Evolutionary conservation across 495 filamentous ascomycete genomes (phyloP).

Genomic region (Polyplosphaeria fusca): DNA sequence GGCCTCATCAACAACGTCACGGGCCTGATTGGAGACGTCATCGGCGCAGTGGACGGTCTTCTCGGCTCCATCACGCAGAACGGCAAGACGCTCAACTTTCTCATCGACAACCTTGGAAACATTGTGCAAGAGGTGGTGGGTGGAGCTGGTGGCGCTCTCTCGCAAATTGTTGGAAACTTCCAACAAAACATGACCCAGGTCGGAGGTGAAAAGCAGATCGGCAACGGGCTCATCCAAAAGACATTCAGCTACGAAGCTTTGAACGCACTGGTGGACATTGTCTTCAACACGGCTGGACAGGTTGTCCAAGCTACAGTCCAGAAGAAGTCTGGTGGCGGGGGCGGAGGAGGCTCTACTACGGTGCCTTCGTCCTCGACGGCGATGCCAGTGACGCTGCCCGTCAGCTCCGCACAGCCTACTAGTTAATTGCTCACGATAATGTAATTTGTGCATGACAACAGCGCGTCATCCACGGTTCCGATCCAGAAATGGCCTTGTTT

Average conservation of each 20-base stretch:
- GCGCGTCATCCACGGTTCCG: too few species aligned
- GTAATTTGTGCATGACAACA: too few species aligned
- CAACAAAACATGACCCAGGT: constrained; percentile 57
- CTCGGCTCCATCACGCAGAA: constrained; percentile 54
- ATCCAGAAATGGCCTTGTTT: too few species aligned
- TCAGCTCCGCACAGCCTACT: constrained; percentile 6
- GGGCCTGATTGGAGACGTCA: constrained; percentile 47
- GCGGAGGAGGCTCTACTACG: not conserved
- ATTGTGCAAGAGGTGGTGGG: constrained; percentile 55
- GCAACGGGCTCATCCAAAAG: constrained; percentile 52
- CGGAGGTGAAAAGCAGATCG: constrained; percentile 45
- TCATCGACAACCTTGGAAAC: constrained; percentile 59
- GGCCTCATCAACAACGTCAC: constrained; percentile 52
- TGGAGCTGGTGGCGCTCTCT: constrained; percentile 40
- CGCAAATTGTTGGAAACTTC: constrained; percentile 54
- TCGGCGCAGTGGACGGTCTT: constrained; percentile 54
- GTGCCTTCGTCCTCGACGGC: constrained; percentile 3
- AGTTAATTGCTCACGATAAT: constrained; percentile 7
- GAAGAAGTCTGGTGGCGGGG: constrained; percentile 31
- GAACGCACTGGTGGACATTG: constrained; percentile 55
- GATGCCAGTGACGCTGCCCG: constrained; percentile 21
- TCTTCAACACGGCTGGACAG: constrained; percentile 54
- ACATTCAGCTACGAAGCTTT: constrained; percentile 52
- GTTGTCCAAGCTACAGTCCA: constrained; percentile 55
- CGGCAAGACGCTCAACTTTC: constrained; percentile 50